Base-by-base conservation (phyloP, 495 filamentous ascomycete species). In the Aspergillus bridgeri region DNA sequence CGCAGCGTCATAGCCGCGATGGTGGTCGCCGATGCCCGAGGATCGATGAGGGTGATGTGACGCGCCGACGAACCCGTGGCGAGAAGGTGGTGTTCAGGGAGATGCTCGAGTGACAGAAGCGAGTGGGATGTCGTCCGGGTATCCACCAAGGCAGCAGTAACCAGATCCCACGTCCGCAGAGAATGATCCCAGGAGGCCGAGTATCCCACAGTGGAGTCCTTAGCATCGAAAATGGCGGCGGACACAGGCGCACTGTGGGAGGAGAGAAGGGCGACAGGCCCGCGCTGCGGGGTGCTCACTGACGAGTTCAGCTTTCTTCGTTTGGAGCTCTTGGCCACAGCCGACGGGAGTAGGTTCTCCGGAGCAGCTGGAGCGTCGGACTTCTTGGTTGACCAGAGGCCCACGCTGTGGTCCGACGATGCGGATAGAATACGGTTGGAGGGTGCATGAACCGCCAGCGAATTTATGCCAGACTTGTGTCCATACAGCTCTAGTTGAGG, bases 1-100 rank as follows among this genome's bases (percentile, higher is more conserved):
- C 90, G 81, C 23, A 98, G 83, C 15, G 91, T 96, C 83, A 96
- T 88, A 19, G 90, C 88, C 9, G 86, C 80, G 18, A 93, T 85
- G 3, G 83, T 82, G 2, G 85, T 80, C 5, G 90, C 86, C 18
- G 83, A 85, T 5, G 81, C 84, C 50, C 94, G 86, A 3, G 93
- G 93, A 70, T 98, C 94, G 56, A 96, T 85, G 15, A 98, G 80
- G 0, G 89, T 92, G 69, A 98, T 89, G 73, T 92, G 86, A 15
- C 91, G 83, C n/a, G 89, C 90, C 8, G 87, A 83, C 0, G 89
- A 92, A 50, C 94, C 94, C 7, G 89, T 87, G 15, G 92, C 94
- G 19, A 98, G 78, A 0, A 97, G 81, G 54, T 83, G 81, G 9
- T 87, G 70, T 50, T 83, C 79, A 5, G 82, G 79, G 3, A 96